Percentiles rank a stretch among this genome's conserved stretches.
Evolutionary conservation across 495 filamentous ascomycete species (phyloP).

Genomic region (Aspergillus ellipticus): DNA sequence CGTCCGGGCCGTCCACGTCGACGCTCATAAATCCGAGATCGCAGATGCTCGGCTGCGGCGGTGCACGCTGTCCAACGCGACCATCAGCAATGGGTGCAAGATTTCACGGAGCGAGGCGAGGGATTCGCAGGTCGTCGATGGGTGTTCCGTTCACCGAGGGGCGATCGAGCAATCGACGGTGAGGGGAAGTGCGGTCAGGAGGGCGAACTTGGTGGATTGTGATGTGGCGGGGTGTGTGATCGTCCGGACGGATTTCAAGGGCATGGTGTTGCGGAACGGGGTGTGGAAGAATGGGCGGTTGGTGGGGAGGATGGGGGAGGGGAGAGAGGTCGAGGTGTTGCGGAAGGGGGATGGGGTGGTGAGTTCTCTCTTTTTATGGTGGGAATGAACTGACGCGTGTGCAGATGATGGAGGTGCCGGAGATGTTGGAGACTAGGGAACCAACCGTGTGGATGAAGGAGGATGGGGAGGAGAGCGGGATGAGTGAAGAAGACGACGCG

Average conservation of each 20-base stretch:
- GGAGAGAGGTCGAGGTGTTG: constrained; percentile 15
- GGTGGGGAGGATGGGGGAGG: constrained; percentile 23
- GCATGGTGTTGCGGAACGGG: constrained; percentile 31
- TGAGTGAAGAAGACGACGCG: no score
- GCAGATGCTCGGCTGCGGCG: constrained; percentile 15
- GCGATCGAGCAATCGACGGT: constrained; percentile 8
- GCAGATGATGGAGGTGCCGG: background rate
- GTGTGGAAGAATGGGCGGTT: constrained; percentile 35
- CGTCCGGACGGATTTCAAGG: constrained; percentile 22
- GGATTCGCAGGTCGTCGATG: constrained; percentile 18
- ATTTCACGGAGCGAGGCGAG: constrained; percentile 14
- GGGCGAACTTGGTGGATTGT: constrained; percentile 24
- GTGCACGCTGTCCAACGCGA: constrained; percentile 22
- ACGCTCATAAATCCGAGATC: constrained; percentile 9
- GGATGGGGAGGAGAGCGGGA: background rate
- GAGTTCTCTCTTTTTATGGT: background rate
- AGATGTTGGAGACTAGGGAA: background rate
- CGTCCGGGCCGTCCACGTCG: constrained; percentile 8
- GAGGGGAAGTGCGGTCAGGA: constrained; percentile 15
- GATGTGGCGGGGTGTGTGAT: constrained; percentile 31
- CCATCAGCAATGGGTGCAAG: constrained; percentile 12
- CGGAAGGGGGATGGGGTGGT: constrained; percentile 11
- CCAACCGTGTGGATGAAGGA: background rate
- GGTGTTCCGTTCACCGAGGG: constrained; percentile 17
- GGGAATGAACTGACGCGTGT: background rate